Conservation (phyloP, 768 basidiomycete genomes). For the Steccherinum ochraceum region DNA sequence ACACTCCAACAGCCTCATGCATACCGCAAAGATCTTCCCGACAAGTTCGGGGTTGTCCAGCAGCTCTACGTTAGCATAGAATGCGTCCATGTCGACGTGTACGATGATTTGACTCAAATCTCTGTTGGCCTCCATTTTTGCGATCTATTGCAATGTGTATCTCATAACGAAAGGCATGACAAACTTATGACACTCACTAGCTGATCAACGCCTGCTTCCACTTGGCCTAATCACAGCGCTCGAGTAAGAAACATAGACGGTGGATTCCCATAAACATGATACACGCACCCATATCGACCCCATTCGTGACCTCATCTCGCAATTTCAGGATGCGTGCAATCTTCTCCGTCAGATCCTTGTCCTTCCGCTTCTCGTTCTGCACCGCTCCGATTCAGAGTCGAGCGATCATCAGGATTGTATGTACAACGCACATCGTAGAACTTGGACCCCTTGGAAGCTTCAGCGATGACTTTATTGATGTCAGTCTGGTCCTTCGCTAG, state of each 20-base stretch:
- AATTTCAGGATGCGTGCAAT: conserved; percentile 65
- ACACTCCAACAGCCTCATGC: conserved; percentile 9
- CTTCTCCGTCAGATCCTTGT: conserved; percentile 74
- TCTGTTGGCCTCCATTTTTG: conserved; percentile 64
- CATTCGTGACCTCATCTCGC: conserved; percentile 51
- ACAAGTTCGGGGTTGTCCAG: conserved; percentile 55
- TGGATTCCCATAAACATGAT: too few relatives aligned
- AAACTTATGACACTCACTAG: conserved; percentile 42
- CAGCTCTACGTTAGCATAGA: conserved; percentile 78
- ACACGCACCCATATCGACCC: conserved; percentile 48
- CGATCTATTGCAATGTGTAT: conserved; percentile 47
- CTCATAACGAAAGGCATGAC: conserved; percentile 5
- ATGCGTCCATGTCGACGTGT: conserved; percentile 96
- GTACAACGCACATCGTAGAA: conserved; percentile 65
- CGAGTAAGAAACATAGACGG: background rate
- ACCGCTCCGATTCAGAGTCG: conserved; percentile 1
- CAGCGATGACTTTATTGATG: conserved; percentile 84
- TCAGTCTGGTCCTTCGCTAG: conserved; percentile 75
- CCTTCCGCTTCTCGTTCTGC: conserved; percentile 86
- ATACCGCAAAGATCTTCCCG: conserved; percentile 71
- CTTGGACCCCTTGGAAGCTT: conserved; percentile 89
- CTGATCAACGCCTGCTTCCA: conserved; percentile 64
- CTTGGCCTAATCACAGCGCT: conserved; percentile 36
- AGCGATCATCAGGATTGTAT: background rate
- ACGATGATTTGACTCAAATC: conserved; percentile 84